phyloP scores from a whole-genome alignment of 176 grass and related monocot species.

The Oropetium thomaeum region DNA sequence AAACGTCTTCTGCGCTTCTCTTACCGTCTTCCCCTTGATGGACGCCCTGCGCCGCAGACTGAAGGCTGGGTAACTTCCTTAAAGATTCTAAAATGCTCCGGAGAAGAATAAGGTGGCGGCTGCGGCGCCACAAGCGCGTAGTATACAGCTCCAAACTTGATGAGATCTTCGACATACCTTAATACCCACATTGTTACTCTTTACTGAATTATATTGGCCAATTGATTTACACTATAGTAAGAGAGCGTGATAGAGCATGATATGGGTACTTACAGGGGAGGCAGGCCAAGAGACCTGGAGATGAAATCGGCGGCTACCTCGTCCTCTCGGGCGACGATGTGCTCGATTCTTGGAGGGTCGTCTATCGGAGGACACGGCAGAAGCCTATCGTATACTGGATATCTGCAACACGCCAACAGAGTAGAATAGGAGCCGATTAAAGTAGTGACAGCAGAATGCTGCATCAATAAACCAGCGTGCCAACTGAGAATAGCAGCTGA shows the following conservation, averaged over 20 bases:
- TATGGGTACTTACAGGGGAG: constrained; percentile 72
- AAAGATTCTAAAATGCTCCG: constrained; percentile 66
- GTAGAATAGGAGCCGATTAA: too few relatives aligned
- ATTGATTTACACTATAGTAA: background rate
- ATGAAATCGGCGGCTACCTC: constrained; percentile 68
- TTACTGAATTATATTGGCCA: background rate
- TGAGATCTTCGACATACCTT: constrained; percentile 97
- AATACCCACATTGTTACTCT: constrained; percentile 42
- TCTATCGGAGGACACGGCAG: constrained; percentile 66
- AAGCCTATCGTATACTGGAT: constrained; percentile 62
- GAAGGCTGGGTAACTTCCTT: constrained; percentile 79
- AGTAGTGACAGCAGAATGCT: too few relatives aligned
- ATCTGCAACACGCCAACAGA: constrained; percentile 50
- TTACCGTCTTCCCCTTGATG: constrained; percentile 91
- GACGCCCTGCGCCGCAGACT: constrained; percentile 61
- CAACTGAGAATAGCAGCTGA: background rate
- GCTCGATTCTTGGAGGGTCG: constrained; percentile 71
- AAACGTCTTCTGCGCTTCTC: constrained; percentile 96
- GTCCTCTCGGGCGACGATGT: constrained; percentile 60
- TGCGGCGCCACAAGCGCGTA: constrained; percentile 83
- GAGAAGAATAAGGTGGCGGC: constrained; percentile 66
- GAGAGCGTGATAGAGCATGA: background rate
- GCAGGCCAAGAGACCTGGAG: constrained; percentile 63
- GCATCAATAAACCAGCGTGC: background rate
- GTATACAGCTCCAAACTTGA: constrained; percentile 82